Evolutionary conservation across 257 asterid genomes (phyloP).

Genomic region (Jaltomata sinuosa): DNA sequence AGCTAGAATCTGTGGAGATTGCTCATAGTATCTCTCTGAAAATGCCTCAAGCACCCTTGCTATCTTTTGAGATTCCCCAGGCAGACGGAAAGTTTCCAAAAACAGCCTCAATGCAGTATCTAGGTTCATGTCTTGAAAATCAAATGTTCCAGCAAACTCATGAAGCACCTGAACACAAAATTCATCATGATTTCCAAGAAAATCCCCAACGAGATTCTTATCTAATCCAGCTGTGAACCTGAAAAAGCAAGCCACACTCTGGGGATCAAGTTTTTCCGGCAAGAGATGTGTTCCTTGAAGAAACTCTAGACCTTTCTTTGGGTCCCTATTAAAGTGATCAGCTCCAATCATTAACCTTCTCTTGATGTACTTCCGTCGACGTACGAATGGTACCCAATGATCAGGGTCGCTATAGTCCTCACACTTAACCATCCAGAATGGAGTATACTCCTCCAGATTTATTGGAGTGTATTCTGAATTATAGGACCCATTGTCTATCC

Average conservation of each 20-base stretch:
- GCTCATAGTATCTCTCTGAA: conserved; percentile 92
- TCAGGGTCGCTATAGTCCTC: conserved; percentile 76
- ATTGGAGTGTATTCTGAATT: conserved; percentile 48
- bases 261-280: conserved; percentile 97
- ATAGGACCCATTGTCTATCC: conserved; percentile 76
- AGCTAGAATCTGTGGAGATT: conserved; percentile 76
- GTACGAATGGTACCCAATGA: conserved; percentile 88
- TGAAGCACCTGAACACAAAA: conserved; percentile 95
- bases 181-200: conserved; percentile 97
- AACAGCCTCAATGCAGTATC: conserved; percentile 89
- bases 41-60: conserved; percentile 97
- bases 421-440: conserved; percentile 96
- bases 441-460: conserved; percentile 68
- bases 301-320: conserved; percentile 92
- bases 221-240: conserved; percentile 93
- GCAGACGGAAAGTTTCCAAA: conserved; percentile 87
- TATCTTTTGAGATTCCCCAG: conserved; percentile 99
- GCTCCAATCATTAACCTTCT: conserved; percentile 96
- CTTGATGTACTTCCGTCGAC: conserved; percentile 72
- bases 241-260: conserved; percentile 96
- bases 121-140: conserved; percentile 89
- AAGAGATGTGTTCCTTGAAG: conserved; percentile 90
- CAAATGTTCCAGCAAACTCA: conserved; percentile 91
- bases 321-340: conserved; percentile 96
- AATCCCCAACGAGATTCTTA: conserved; percentile 96